Conservation (phyloP, 352 stramenopile species). For the Phytophthora europaea region DNA sequence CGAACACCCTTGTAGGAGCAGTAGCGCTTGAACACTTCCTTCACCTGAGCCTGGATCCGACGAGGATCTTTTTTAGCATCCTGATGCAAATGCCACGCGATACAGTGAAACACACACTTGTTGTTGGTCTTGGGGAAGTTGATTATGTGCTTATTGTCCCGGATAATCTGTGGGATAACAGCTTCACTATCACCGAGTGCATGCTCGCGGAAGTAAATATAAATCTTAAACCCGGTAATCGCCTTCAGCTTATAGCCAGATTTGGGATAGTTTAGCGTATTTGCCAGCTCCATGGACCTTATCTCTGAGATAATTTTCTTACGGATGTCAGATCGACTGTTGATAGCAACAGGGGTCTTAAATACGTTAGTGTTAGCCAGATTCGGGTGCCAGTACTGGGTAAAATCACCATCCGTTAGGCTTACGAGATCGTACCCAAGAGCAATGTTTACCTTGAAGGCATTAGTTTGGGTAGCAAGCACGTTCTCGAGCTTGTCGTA, state of each 20-base stretch:
- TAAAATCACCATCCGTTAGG: neutral
- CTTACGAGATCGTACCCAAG: constrained; percentile 15
- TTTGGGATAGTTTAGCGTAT: constrained; percentile 23
- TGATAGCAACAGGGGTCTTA: constrained; percentile 19
- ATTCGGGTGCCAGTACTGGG: constrained; percentile 1
- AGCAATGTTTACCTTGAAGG: constrained; percentile 17
- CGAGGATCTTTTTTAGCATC: too few species aligned
- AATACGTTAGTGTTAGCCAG: constrained; percentile 18
- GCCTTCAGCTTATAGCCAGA: constrained; percentile 23
- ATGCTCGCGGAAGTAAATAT: too few species aligned
- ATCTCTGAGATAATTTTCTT: constrained; percentile 25
- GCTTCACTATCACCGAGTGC: too few species aligned
- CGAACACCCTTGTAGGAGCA: too few species aligned
- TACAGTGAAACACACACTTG: too few species aligned
- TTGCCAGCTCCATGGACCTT: constrained; percentile 24
- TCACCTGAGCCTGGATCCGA: too few species aligned
- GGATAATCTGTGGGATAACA: too few species aligned
- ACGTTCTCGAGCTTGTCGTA: constrained; percentile 20
- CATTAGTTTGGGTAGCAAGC: constrained; percentile 3
- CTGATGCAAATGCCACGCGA: too few species aligned
- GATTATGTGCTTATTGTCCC: too few species aligned
- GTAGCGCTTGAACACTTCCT: too few species aligned
- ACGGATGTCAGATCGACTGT: constrained; percentile 27
- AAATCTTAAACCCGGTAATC: constrained; percentile 23
- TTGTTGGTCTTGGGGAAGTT: too few species aligned